Evolutionary conservation across 1,139 yeast species (phyloP), one percentile per base, ranked within the genome.

Genomic region (Torulaspora globosa): DNA sequence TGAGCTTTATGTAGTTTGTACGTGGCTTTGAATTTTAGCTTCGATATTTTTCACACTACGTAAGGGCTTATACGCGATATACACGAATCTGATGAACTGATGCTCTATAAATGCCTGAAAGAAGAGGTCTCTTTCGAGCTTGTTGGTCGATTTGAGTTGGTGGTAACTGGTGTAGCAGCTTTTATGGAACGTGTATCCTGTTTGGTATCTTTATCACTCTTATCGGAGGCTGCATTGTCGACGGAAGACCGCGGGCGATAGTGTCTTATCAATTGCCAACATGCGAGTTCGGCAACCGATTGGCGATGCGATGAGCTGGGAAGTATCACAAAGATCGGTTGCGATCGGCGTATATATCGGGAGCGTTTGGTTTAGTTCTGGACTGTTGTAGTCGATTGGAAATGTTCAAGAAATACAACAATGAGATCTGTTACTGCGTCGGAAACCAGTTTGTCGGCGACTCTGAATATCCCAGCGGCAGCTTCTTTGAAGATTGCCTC

Each of bases 401-500:
- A n/a, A 28, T 19, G 9, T 12, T 14, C 27, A 21, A 14, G 28
- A 34, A 23, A 23, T 18, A 19, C 23, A 5, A 26, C 18, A 30
- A 41, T 27, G 33, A 41, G 44, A 43, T 42, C 49, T 23, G 21
- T 34, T 26, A 43, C 43, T 36, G 34, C 42, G 15, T 36, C 40
- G 16, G 35, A 44, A 15, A 36, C 43, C 14, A 21, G 30, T 11
- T 16, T 43, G 8, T 27, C 34, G 10, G 52, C 47, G 5, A 54
- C 51, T 8, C 30, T 52, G 21, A 50, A 42, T 35, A 39, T 51
- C 5, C 55, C 60, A 28, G 60, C 60, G 19, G 36, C 49, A 39
- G 36, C 56, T 3, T 50, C 55, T 16, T 44, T 63, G 43, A 46
- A 45, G 5, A 57, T 71, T 37, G 62, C 58, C 29, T 58, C 68